These are phyloP conservation scores for Oxalis stricta DNA, from an alignment of 441 rosid species.

Conservation along the genomic window DNA sequence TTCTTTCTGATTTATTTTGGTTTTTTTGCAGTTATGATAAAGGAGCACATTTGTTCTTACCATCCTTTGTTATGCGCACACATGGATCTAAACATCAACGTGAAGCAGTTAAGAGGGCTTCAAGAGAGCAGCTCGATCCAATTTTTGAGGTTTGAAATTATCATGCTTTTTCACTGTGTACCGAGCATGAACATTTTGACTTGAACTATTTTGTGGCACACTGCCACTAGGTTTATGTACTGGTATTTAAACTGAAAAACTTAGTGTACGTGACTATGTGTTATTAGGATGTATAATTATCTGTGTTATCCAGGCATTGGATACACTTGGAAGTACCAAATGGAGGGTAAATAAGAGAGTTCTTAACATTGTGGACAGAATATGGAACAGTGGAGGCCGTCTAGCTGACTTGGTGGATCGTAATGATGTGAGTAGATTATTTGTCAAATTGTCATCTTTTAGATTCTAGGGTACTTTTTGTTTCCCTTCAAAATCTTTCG, in stretches of 20 bases:
- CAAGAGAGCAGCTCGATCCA: slow-evolving; percentile 44
- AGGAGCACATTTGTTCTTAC: slow-evolving; percentile 81
- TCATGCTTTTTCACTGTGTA: slow-evolving; percentile 4
- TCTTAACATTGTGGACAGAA: slow-evolving; percentile 64
- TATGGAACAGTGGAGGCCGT: slow-evolving; percentile 85
- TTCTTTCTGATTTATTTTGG: slow-evolving; percentile 2
- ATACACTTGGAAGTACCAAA: slow-evolving; percentile 84
- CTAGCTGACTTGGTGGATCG: slow-evolving; percentile 80
- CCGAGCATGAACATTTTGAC: slow-evolving; percentile 1
- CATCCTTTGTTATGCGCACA: slow-evolving; percentile 81
- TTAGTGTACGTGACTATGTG: background rate
- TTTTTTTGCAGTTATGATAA: slow-evolving; percentile 56
- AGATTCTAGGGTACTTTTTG: background rate
- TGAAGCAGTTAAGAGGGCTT: slow-evolving; percentile 55
- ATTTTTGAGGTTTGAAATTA: slow-evolving; percentile 62
- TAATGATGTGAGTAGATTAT: slow-evolving; percentile 53
- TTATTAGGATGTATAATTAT: slow-evolving; percentile 7
- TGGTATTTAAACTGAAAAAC: background rate
- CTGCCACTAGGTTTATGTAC: background rate
- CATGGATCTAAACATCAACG: slow-evolving; percentile 83
- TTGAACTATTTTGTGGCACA: background rate
- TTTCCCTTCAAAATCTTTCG: background rate
- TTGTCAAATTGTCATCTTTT: background rate
- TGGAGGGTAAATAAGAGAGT: slow-evolving; percentile 90
- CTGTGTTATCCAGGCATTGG: slow-evolving; percentile 54